phyloP scores from a whole-genome alignment of 2,329 filamentous ascomycete species.

The Microthyrium microscopicum region DNA sequence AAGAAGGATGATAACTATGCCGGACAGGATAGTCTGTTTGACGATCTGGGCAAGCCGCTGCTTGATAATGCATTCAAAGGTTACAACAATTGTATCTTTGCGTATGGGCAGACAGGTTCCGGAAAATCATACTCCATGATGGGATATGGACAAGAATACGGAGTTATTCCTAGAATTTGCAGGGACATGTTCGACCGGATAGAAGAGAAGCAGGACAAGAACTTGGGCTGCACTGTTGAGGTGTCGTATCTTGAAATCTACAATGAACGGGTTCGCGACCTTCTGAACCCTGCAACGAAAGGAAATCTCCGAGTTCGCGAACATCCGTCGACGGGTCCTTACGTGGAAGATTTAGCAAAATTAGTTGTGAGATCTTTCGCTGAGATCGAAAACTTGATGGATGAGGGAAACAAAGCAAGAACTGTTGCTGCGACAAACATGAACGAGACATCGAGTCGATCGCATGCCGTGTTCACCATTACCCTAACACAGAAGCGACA shows the following conservation, averaged over 20 bases:
- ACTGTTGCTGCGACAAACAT: slow-evolving; percentile 98
- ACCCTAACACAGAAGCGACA: slow-evolving; percentile 88
- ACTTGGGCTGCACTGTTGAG: slow-evolving; percentile 79
- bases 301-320: slow-evolving; percentile 94
- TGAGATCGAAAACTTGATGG: slow-evolving; percentile 96
- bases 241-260: slow-evolving; percentile 99
- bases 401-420: slow-evolving; percentile 96
- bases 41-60: slow-evolving; percentile 73
- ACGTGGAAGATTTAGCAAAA: slow-evolving; percentile 95
- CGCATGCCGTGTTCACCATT: slow-evolving; percentile 93
- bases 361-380: slow-evolving; percentile 82
- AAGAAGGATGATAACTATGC: slow-evolving; percentile 68
- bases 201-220: slow-evolving; percentile 52
- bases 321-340: slow-evolving; percentile 91
- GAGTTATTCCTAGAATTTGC: slow-evolving; percentile 93
- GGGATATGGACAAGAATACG: slow-evolving; percentile 91
- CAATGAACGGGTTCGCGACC: slow-evolving; percentile 89
- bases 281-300: slow-evolving; percentile 89
- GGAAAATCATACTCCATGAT: slow-evolving; percentile 99
- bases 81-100: slow-evolving; percentile 99
- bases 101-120: slow-evolving; percentile 94
- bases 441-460: slow-evolving; percentile 98
- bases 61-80: slow-evolving; percentile 96
- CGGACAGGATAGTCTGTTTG: slow-evolving; percentile 75
- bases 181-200: slow-evolving; percentile 95